Percentiles rank a stretch among this genome's conserved stretches.
Conservation (phyloP, 768 basidiomycete genomes). For the Tylopilus plumbeoviolaceoides region DNA sequence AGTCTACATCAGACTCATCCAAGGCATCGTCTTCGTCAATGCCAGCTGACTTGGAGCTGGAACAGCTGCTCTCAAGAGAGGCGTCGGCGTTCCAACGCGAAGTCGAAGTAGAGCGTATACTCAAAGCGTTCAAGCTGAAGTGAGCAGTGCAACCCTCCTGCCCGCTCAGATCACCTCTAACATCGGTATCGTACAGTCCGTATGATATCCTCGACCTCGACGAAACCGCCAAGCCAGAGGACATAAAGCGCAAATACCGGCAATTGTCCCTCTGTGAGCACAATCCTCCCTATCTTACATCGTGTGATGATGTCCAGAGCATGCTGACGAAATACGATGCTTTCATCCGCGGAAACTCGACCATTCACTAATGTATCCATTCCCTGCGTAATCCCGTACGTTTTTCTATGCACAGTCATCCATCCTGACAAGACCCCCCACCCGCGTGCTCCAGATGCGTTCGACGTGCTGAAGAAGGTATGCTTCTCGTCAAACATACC, state of each 20-base stretch:
- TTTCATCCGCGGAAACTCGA: neutral
- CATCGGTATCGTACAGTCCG: conserved; percentile 48
- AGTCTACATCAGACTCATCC: conserved; percentile 10
- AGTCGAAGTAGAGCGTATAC: conserved; percentile 85
- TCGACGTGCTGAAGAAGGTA: conserved; percentile 92
- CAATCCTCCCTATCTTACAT: conserved; percentile 8
- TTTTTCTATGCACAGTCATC: conserved; percentile 64
- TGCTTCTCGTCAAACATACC: conserved; percentile 1
- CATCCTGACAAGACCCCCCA: conserved; percentile 98
- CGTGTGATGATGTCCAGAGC: conserved; percentile 6
- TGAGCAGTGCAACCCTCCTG: conserved; percentile 35
- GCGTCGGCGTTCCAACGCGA: conserved; percentile 85
- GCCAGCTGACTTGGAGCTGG: conserved; percentile 55
- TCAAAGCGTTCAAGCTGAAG: conserved; percentile 97
- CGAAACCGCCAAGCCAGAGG: conserved; percentile 65
- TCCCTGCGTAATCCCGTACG: conserved; percentile 32
- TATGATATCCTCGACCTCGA: conserved; percentile 91
- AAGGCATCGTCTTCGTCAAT: conserved; percentile 7
- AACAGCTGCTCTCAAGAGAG: conserved; percentile 74
- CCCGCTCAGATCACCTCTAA: neutral
- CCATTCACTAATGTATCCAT: neutral
- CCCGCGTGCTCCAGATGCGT: conserved; percentile 84
- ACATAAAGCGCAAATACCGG: conserved; percentile 85
- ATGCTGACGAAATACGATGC: conserved; percentile 20
- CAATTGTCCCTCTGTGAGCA: conserved; percentile 80